These are phyloP conservation scores for Geotrichum australiense DNA, from an alignment of 1,139 yeast species.

Conservation along the genomic window DNA sequence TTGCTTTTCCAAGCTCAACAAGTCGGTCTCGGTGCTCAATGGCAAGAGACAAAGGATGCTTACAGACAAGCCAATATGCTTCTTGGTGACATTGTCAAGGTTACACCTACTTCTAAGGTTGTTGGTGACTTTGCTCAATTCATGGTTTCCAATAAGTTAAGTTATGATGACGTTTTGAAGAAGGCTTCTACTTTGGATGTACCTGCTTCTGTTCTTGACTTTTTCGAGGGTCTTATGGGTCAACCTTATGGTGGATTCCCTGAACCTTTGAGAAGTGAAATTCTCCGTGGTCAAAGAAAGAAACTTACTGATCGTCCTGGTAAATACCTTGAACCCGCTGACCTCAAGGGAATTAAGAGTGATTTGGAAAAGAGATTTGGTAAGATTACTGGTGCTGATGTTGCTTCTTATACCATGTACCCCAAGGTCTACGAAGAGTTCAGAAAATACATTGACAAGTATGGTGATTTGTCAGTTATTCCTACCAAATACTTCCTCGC, in stretches of 20 bases:
- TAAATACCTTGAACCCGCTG: slow-evolving; percentile 73
- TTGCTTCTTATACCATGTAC: slow-evolving; percentile 95
- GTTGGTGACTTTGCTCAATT: slow-evolving; percentile 99
- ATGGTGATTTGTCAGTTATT: slow-evolving; percentile 86
- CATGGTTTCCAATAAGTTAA: slow-evolving; percentile 91
- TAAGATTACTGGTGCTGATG: slow-evolving; percentile 69
- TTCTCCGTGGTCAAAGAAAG: slow-evolving; percentile 83
- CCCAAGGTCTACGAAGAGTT: slow-evolving; percentile 93
- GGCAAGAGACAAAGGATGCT: slow-evolving; percentile 93
- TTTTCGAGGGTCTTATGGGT: slow-evolving; percentile 98
- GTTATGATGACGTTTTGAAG: slow-evolving; percentile 75
- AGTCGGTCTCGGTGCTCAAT: slow-evolving; percentile 91
- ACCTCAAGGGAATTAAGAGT: slow-evolving; percentile 60
- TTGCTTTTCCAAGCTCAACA: slow-evolving; percentile 98
- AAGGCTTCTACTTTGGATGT: slow-evolving; percentile 88
- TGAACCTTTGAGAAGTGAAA: slow-evolving; percentile 89
- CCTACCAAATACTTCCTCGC: slow-evolving; percentile 89
- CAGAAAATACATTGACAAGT: slow-evolving; percentile 65
- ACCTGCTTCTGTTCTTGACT: slow-evolving; percentile 97
- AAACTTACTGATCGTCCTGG: slow-evolving; percentile 90
- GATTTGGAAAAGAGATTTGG: slow-evolving; percentile 52
- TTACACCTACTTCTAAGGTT: slow-evolving; percentile 97
- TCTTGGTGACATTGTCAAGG: slow-evolving; percentile 95
- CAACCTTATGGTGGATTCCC: slow-evolving; percentile 99
- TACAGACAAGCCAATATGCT: slow-evolving; percentile 84